These are phyloP conservation scores for Ulmus americana DNA, from an alignment of 331 rosid genomes.

Conservation along the genomic window DNA sequence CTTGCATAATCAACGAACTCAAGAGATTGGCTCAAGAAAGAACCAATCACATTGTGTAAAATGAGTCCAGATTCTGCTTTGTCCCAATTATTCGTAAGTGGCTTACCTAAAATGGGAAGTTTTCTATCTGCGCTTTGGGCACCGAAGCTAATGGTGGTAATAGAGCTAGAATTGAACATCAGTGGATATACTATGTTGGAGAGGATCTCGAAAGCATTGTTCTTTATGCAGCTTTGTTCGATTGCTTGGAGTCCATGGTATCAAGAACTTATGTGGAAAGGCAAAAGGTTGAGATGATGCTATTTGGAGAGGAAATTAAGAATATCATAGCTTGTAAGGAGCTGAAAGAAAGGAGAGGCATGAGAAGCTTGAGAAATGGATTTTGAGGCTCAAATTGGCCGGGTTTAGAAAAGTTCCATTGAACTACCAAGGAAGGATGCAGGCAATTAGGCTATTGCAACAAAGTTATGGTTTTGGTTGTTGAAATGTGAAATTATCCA, in stretches of 20 bases:
- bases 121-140: slow-evolving; percentile 52
- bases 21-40: slow-evolving; percentile 68
- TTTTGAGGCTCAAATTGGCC: slow-evolving; percentile 47
- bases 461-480: slow-evolving; percentile 36
- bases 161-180: slow-evolving; percentile 81
- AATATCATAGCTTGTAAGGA: slow-evolving; percentile 76
- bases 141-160: slow-evolving; percentile 61
- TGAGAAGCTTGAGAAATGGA: slow-evolving; percentile 70
- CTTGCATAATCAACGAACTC: slow-evolving; percentile 48
- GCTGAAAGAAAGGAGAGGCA: slow-evolving; percentile 70
- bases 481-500: too few relatives aligned
- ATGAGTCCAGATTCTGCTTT: slow-evolving; percentile 51
- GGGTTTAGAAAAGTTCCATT: slow-evolving; percentile 57
- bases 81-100: slow-evolving; percentile 51
- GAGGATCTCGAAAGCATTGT: slow-evolving; percentile 48
- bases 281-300: slow-evolving; percentile 62
- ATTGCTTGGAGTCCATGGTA: slow-evolving; percentile 66
- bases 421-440: slow-evolving; percentile 45
- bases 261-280: slow-evolving; percentile 48
- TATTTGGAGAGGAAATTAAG: slow-evolving; percentile 75
- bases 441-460: slow-evolving; percentile 43
- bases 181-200: slow-evolving; percentile 58
- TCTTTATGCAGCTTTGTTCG: slow-evolving; percentile 67
- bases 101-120: slow-evolving; percentile 66
- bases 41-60: slow-evolving; percentile 38